phyloP scores from a whole-genome alignment of 331 rosid species.

The Spiraea crenata region DNA sequence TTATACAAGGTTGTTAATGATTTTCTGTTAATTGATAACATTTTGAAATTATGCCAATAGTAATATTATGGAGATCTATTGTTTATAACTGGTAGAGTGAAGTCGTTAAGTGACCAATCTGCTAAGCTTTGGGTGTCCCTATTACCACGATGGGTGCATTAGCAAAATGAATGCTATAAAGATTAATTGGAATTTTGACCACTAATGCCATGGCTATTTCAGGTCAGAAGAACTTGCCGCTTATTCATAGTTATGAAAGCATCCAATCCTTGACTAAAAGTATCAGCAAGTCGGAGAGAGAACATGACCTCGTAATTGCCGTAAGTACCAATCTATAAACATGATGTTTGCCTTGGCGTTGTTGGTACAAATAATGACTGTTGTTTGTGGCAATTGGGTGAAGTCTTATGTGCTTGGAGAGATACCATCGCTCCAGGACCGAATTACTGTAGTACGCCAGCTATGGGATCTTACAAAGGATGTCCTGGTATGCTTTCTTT shows the following conservation, averaged over 20 bases:
- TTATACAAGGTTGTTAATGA: slow-evolving; percentile 64
- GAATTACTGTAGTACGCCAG: slow-evolving; percentile 83
- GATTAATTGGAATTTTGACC: slow-evolving; percentile 12
- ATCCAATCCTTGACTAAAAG: slow-evolving; percentile 65
- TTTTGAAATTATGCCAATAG: neutral
- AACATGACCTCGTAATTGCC: slow-evolving; percentile 93
- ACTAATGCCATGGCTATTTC: slow-evolving; percentile 21
- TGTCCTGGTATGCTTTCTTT: slow-evolving; percentile 69
- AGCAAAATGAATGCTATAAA: neutral
- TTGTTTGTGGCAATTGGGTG: slow-evolving; percentile 32
- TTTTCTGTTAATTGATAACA: slow-evolving; percentile 10
- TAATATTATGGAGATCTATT: neutral
- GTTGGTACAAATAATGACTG: slow-evolving; percentile 23
- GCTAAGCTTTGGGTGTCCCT: neutral
- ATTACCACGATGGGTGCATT: slow-evolving; percentile 11
- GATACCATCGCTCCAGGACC: slow-evolving; percentile 84
- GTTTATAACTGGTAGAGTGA: neutral
- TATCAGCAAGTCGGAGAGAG: slow-evolving; percentile 68
- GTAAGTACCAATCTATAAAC: slow-evolving; percentile 51
- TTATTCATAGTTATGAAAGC: slow-evolving; percentile 90
- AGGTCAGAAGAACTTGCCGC: slow-evolving; percentile 87
- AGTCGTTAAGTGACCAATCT: slow-evolving; percentile 1
- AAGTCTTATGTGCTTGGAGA: slow-evolving; percentile 98
- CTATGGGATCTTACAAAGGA: slow-evolving; percentile 89
- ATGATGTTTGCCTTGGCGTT: slow-evolving; percentile 3